A percentile compares a stretch with the other conserved stretches of the same genome.
Evolutionary conservation across 192 early-diverging fungal genomes (phyloP).

Genomic region (Coemansia sp.): DNA sequence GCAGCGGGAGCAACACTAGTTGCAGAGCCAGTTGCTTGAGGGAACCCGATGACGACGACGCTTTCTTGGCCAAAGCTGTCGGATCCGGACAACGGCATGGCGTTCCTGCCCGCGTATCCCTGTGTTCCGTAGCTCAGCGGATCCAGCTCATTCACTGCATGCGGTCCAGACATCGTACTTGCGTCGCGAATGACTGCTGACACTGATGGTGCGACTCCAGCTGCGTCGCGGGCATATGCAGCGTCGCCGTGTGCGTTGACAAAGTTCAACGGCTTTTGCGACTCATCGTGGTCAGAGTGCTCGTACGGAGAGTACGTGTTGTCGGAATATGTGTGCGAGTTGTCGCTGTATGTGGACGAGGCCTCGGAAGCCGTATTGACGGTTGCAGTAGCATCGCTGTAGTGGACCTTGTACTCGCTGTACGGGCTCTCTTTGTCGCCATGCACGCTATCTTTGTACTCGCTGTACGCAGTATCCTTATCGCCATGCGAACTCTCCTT

Average conservation of each 20-base stretch:
- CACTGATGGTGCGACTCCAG: neutral
- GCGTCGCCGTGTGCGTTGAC: conserved; percentile 38
- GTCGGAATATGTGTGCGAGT: conserved; percentile 19
- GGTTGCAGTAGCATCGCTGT: conserved; percentile 28
- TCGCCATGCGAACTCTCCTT: conserved; percentile 5
- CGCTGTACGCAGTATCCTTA: conserved; percentile 3
- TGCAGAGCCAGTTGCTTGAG: conserved; percentile 13
- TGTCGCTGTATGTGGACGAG: conserved; percentile 11
- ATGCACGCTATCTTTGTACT: neutral
- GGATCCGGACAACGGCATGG: conserved; percentile 16
- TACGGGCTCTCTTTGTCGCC: conserved; percentile 6
- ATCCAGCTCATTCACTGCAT: conserved; percentile 48
- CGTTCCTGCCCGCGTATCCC: conserved; percentile 27
- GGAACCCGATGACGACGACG: conserved; percentile 39
- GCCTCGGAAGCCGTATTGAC: conserved; percentile 23
- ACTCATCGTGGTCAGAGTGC: neutral
- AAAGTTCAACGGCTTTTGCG: conserved; percentile 38
- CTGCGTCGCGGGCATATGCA: conserved; percentile 38
- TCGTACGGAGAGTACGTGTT: conserved; percentile 8
- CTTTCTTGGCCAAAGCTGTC: conserved; percentile 26
- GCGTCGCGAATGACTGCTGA: conserved; percentile 35
- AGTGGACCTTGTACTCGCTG: conserved; percentile 21
- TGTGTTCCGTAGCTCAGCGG: conserved; percentile 51
- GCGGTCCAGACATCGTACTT: conserved; percentile 7
- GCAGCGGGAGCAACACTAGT: conserved; percentile 21